A percentile compares a stretch with the other conserved stretches of the same genome.
These are phyloP conservation scores for Cyberlindnera xylosilytica DNA, from an alignment of 805 yeast genomes.

Conservation along the genomic window DNA sequence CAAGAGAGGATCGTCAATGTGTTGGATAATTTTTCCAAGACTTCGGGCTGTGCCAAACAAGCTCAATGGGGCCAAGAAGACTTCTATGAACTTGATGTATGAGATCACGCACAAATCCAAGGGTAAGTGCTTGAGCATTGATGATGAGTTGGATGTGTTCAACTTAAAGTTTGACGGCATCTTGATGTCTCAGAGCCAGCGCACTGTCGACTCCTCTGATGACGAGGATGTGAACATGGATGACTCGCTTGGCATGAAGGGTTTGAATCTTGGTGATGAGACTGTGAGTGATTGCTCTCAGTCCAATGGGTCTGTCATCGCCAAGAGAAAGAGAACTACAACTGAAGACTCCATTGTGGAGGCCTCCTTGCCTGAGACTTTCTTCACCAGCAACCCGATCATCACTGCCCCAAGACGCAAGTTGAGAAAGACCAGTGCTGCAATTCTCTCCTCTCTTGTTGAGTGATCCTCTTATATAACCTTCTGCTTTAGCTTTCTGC, in stretches of 20 bases:
- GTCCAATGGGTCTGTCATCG: constrained; percentile 6
- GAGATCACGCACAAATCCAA: too few species aligned
- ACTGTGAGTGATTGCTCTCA: constrained; percentile 1
- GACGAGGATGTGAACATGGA: constrained; percentile 1
- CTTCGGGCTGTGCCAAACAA: too few species aligned
- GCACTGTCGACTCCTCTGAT: constrained; percentile 5
- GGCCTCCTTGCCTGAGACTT: neutral
- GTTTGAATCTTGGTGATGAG: constrained; percentile 1
- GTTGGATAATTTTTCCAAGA: too few species aligned
- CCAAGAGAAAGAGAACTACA: constrained; percentile 5
- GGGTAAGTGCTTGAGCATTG: constrained; percentile 16
- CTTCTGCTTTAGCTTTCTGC: neutral
- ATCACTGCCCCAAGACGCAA: constrained; percentile 11
- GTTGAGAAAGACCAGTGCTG: constrained; percentile 13
- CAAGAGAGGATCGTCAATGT: too few species aligned
- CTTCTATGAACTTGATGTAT: too few species aligned
- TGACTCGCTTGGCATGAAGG: neutral
- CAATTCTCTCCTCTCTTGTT: constrained; percentile 5
- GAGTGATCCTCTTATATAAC: constrained; percentile 1
- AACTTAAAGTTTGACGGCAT: neutral
- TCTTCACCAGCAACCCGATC: constrained; percentile 19
- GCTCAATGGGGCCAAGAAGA: too few species aligned
- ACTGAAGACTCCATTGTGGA: constrained; percentile 7
- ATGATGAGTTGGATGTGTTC: constrained; percentile 13
- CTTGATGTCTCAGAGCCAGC: neutral